These are phyloP conservation scores for Ettlia oleoabundans DNA, from an alignment of 139 green algal species.

Conservation along the genomic window DNA sequence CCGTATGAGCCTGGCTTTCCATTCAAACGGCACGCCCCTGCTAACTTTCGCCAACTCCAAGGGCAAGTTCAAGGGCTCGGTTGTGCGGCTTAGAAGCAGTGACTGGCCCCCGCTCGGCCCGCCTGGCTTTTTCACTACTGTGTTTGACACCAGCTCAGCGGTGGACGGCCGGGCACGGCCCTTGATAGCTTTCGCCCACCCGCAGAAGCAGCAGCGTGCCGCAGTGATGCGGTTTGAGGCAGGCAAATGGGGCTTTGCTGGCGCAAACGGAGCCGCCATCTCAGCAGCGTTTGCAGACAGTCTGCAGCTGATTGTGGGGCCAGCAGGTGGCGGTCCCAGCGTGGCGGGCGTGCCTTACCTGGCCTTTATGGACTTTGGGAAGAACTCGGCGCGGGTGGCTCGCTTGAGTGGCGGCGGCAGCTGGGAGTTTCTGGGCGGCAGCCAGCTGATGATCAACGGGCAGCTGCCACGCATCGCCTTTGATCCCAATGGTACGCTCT, in stretches of 20 bases:
- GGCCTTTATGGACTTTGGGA: not conserved
- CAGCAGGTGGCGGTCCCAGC: not conserved
- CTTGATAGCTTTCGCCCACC: not conserved
- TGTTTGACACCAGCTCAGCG: not conserved
- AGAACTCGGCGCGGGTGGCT: not conserved
- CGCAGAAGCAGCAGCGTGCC: not conserved
- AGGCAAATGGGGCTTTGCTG: not conserved
- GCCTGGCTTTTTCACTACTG: not conserved
- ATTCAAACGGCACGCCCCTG: not conserved
- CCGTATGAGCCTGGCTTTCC: not conserved
- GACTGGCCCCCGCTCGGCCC: not conserved
- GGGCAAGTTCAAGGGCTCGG: not conserved
- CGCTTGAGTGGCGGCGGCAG: not conserved
- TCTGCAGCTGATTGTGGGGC: not conserved
- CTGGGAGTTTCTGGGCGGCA: not conserved
- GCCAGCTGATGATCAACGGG: not conserved
- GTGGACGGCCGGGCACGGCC: not conserved
- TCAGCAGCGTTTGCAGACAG: not conserved
- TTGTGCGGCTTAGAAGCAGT: not conserved
- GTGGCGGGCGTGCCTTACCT: not conserved
- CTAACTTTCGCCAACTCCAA: not conserved
- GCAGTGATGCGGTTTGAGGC: not conserved
- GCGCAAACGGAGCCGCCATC: not conserved
- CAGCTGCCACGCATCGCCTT: slow-evolving; percentile 1
- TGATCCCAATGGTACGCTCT: not conserved